Percentiles rank a stretch among this genome's conserved stretches.
phyloP scores from a whole-genome alignment of 371 early-diverging fungal genomes.

The Mortierella sp. region DNA sequence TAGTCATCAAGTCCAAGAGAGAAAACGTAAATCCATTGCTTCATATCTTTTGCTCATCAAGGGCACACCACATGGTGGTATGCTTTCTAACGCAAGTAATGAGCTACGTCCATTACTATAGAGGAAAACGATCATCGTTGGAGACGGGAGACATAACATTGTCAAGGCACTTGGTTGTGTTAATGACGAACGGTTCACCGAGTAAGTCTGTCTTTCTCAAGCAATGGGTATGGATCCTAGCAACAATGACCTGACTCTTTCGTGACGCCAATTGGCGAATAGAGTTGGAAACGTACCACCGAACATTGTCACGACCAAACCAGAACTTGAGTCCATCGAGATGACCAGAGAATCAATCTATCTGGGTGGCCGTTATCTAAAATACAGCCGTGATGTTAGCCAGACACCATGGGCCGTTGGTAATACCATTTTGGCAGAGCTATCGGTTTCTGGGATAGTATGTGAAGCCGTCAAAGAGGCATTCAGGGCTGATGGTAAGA shows the following conservation, averaged over 20 bases:
- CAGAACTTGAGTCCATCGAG: slow-evolving; percentile 53
- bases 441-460: slow-evolving; percentile 86
- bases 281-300: slow-evolving; percentile 63
- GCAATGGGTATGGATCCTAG: too few relatives aligned
- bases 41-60: background rate
- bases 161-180: slow-evolving; percentile 64
- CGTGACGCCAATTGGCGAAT: slow-evolving; percentile 1
- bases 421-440: slow-evolving; percentile 75
- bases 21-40: slow-evolving; percentile 58
- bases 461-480: slow-evolving; percentile 66
- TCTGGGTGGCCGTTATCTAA: slow-evolving; percentile 84
- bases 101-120: slow-evolving; percentile 5
- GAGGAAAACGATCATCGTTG: slow-evolving; percentile 59
- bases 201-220: slow-evolving; percentile 55
- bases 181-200: slow-evolving; percentile 60
- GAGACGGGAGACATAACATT: slow-evolving; percentile 67
- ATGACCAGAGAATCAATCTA: slow-evolving; percentile 62
- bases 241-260: too few relatives aligned
- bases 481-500: slow-evolving; percentile 63
- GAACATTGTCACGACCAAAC: slow-evolving; percentile 34
- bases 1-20: slow-evolving; percentile 65
- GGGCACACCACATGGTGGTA: too few relatives aligned
- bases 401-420: slow-evolving; percentile 90
- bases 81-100: too few relatives aligned
- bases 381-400: slow-evolving; percentile 84